These are phyloP conservation scores for Yarrowia sp. DNA, from an alignment of 805 yeast genomes.

Conservation along the genomic window DNA sequence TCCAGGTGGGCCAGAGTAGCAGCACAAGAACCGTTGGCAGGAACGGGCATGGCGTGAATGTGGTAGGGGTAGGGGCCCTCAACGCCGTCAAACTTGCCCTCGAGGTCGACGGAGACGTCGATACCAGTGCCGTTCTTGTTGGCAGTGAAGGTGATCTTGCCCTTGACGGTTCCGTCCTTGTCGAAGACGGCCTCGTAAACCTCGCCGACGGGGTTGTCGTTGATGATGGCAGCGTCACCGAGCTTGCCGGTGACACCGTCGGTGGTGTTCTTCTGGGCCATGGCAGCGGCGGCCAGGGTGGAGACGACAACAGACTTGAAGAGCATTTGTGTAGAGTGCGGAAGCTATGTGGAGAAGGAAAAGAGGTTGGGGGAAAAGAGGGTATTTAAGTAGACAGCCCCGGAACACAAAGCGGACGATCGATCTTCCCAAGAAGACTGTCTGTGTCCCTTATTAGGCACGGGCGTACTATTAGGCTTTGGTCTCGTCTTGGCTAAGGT, in stretches of 20 bases:
- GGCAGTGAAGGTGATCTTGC: slow-evolving; percentile 60
- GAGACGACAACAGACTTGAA: slow-evolving; percentile 24
- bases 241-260: slow-evolving; percentile 29
- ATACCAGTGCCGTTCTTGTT: slow-evolving; percentile 50
- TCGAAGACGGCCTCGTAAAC: slow-evolving; percentile 60
- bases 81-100: slow-evolving; percentile 57
- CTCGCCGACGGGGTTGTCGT: slow-evolving; percentile 50
- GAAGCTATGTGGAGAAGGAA: slow-evolving; percentile 6
- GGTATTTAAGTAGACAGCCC: slow-evolving; percentile 1
- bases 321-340: slow-evolving; percentile 12
- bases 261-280: slow-evolving; percentile 27
- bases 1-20: slow-evolving; percentile 59
- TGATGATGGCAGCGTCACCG: slow-evolving; percentile 49
- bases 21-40: slow-evolving; percentile 52
- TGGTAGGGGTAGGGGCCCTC: slow-evolving; percentile 73
- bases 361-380: not conserved
- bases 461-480: slow-evolving; percentile 7
- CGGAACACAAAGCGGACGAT: slow-evolving; percentile 10
- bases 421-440: slow-evolving; percentile 12
- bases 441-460: slow-evolving; percentile 5
- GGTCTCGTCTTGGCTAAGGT: slow-evolving; percentile 4
- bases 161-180: slow-evolving; percentile 47
- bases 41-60: slow-evolving; percentile 59
- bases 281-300: slow-evolving; percentile 18
- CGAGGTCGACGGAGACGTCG: slow-evolving; percentile 65